Percentiles rank a stretch among this genome's conserved stretches.
phyloP scores from a whole-genome alignment of 805 yeast species.

The Myxozyma monticola region DNA sequence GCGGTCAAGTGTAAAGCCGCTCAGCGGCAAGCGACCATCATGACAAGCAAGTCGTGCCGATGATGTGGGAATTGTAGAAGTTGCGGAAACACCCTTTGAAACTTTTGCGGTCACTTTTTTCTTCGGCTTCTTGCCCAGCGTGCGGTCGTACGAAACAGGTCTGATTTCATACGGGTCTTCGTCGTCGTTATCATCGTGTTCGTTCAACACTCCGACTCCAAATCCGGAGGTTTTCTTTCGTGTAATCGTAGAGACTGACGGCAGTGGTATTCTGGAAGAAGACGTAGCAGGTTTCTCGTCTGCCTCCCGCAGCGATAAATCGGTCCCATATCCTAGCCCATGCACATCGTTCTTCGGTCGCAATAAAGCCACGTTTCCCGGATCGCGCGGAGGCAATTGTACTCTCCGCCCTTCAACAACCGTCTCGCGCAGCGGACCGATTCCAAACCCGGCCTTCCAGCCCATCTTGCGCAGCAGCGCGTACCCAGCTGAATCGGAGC shows the following conservation, averaged over 20 bases:
- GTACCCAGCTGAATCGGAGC: constrained; percentile 65
- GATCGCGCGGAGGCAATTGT: constrained; percentile 26
- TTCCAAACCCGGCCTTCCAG: constrained; percentile 78
- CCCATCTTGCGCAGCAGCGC: constrained; percentile 71
- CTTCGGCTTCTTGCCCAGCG: constrained; percentile 7
- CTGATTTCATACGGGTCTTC: constrained; percentile 29
- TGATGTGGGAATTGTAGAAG: background rate
- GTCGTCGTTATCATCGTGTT: constrained; percentile 32
- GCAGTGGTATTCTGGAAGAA: background rate
- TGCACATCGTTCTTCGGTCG: constrained; percentile 3
- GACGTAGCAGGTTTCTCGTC: background rate
- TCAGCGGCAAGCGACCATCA: constrained; percentile 27
- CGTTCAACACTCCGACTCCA: constrained; percentile 31
- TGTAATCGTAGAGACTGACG: constrained; percentile 11
- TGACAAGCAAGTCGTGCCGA: background rate
- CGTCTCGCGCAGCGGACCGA: constrained; percentile 71
- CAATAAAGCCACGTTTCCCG: background rate
- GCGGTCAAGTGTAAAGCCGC: constrained; percentile 10
- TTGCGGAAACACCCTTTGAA: background rate
- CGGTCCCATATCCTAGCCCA: constrained; percentile 32
- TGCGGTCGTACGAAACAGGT: constrained; percentile 16
- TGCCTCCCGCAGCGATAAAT: constrained; percentile 1
- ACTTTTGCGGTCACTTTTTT: background rate
- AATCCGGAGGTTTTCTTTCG: constrained; percentile 27
- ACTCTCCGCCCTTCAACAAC: constrained; percentile 39